Evolutionary conservation across 2,329 filamentous ascomycete genomes (phyloP), one percentile per base, ranked within the genome.

Genomic region (Trichoderma guizhouense): DNA sequence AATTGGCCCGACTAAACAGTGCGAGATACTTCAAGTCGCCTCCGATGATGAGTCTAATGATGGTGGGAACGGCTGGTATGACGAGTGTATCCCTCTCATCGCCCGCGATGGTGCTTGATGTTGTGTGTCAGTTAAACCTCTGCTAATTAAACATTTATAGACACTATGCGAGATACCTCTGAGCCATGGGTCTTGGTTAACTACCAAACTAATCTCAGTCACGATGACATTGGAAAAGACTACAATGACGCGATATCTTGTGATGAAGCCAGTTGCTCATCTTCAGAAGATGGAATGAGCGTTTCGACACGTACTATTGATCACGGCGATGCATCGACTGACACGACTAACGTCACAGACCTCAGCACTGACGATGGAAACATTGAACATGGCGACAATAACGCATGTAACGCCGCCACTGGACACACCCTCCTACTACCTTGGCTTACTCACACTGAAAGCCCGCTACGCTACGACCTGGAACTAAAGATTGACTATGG

Each of bases 181-280:
- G 21, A 53, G 11, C 47, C 47, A 53, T 53, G 47, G 47, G 21
- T 21, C n/a, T 53, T 53, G 21, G n/a, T 53, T 14, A 53, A 24
- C 3, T 53, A 21, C 47, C 47, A 53, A 1, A 11, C 0, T 0
- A 14, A 53, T 53, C 0, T 0, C 11, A 0, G 0, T 21, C 0
- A 53, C 21, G 5, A 24, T 53, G 11, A 24, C 5, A 53, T 53
- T 14, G 53, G 14, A 28, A 28, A 57, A 28, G 24, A 5, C 14
- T 26, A 7, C 1, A 21, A 51, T 51, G 11, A 1, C 9, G 21
- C 11, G 21, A 24, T 14, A 24, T 24, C 0, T 2, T 1, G 11
- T 53, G 21, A 53, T 53, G 21, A 53, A 3, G 21, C 21, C 47
- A 21, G 11, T 24, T 24, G 11, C 6, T 43, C 64, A 15, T 30